Evolutionary conservation across 345 rosid species (phyloP), one percentile per base, ranked within the genome.

Genomic region (Corchorus olitorius): DNA sequence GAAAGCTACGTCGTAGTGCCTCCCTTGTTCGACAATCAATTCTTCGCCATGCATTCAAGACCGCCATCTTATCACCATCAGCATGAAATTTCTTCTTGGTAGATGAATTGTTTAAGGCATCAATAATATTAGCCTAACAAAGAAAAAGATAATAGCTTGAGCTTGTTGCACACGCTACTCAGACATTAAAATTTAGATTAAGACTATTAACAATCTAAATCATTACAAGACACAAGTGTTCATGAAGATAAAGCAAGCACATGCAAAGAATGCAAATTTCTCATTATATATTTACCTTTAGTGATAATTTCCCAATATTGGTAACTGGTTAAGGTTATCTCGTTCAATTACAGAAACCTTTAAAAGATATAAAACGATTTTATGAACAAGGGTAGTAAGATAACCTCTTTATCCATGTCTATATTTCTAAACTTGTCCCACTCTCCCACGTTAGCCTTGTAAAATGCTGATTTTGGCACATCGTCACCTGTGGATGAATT

Each of bases 391-490:
- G 72, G 68, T 70, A 82, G 75, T 16, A 81, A 70, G 77, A 63
- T 59, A 48, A 92, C 99, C 98, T 95, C 97, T 84, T 90, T 92
- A 86, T 95, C 98, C 98, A 95, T 95, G 88, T 95, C 99, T 84
- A 95, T 92, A 85, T 76, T 92, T 88, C 98, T 89, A 78, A 93
- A 84, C 62, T 83, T 92, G 85, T 93, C 99, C 99, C 99, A 95
- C 76, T 92, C 99, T 74, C 80, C 90, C 79, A 82, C 78, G 77
- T 82, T 88, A 68, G 93, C 79, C 92, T 88, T 84, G 86, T 83
- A 85, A 87, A 95, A 95, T 69, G 98, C 80, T 65, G 99, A 95
- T 17, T 86, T 88, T 55, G 97, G 98, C 9, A 88, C 92, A 46
- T 84, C 91, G 80, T 93, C 98, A 65, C 99, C 99, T 95, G 88